Evolutionary conservation across 495 filamentous ascomycete species (phyloP), one percentile per base, ranked within the genome.

Genomic region (Hypoxylon lenormandii): DNA sequence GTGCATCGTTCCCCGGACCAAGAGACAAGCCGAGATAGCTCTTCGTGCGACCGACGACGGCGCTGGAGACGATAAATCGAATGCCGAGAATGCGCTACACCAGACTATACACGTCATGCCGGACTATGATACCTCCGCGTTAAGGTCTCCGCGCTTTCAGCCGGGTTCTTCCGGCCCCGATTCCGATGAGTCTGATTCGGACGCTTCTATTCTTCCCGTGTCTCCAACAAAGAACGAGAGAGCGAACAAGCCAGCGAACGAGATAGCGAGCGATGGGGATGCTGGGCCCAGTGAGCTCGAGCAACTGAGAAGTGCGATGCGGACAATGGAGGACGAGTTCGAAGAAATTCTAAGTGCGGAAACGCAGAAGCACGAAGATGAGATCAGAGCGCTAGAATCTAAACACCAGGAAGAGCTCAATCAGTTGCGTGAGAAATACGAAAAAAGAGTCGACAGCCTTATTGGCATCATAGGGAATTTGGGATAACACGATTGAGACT

Each of bases 391-490:
- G 33, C 28, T 65, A 23, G 42, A 58, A 28, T 23, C 16, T 10
- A 52, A 65, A 47, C 43, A 59, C 47, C 47, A 45, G 16, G 16
- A 49, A 38, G 47, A 59, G 37, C 53, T 65, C 36, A 28, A 50
- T 26, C 19, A 46, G 23, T 53, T 53, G 46, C 54, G 53, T 3
- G 36, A 51, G 4, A 46, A 13, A 21, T 58, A 58, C 23, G 53
- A 58, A 26, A 38, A 30, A 4, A 65, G 54, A 23, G 57, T 65
- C 38, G 46, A 56, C 12, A 51, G 48, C 50, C 50, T 64, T 13
- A 51, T 57, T 18, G 52, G 57, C 16, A 65, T 65, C 52, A 51
- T 58, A 45, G 58, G 47, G 40, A 59, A 36, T 0, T 21, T 57
- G 8, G 22, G 18, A 56, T 43, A 3, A 52, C 12, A 37, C 47